Conservation (phyloP, 2,329 filamentous ascomycete species). For the Talaromyces marneffei region DNA sequence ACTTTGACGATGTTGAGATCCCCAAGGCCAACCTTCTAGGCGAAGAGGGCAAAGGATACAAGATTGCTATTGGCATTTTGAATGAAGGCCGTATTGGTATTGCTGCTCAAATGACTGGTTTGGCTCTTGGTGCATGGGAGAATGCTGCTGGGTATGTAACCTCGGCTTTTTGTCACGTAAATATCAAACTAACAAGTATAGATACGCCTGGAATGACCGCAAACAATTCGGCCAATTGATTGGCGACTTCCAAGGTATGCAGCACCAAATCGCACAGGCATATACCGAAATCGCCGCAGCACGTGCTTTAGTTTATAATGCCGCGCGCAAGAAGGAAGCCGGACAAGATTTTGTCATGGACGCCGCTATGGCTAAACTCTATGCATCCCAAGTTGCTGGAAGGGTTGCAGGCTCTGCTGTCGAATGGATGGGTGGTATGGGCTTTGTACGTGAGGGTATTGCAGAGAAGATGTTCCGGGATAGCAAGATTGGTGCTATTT, state of each 20-base stretch:
- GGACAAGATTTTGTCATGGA: slow-evolving; percentile 92
- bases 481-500: slow-evolving; percentile 97
- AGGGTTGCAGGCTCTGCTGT: slow-evolving; percentile 78
- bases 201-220: slow-evolving; percentile 96
- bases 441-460: slow-evolving; percentile 90
- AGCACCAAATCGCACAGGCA: slow-evolving; percentile 94
- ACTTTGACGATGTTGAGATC: slow-evolving; percentile 92
- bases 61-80: slow-evolving; percentile 88
- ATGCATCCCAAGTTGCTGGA: slow-evolving; percentile 85
- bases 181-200: slow-evolving; percentile 23
- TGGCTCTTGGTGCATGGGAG: slow-evolving; percentile 90
- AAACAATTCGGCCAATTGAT: slow-evolving; percentile 92
- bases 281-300: slow-evolving; percentile 92
- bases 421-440: slow-evolving; percentile 99
- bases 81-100: slow-evolving; percentile 98
- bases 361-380: slow-evolving; percentile 97
- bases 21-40: slow-evolving; percentile 84
- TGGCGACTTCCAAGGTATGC: slow-evolving; percentile 98
- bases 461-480: slow-evolving; percentile 98
- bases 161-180: neutral
- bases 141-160: slow-evolving; percentile 69
- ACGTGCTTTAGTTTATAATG: slow-evolving; percentile 89
- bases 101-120: slow-evolving; percentile 95
- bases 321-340: slow-evolving; percentile 94
- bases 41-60: slow-evolving; percentile 87